phyloP scores from a whole-genome alignment of 805 yeast genomes.

The Pichia phayaonensis region DNA sequence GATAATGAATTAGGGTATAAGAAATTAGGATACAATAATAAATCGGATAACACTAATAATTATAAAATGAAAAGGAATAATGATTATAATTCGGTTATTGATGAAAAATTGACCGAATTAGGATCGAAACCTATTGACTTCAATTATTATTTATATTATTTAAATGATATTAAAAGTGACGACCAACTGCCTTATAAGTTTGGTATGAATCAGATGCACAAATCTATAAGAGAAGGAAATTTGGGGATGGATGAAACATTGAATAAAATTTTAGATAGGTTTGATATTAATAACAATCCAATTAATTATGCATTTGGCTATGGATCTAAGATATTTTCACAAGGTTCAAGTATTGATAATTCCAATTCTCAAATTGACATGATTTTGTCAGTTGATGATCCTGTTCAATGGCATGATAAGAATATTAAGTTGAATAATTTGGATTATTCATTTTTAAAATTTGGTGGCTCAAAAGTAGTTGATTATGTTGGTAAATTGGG shows the following conservation, averaged over 20 bases:
- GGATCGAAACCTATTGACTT: constrained; percentile 29
- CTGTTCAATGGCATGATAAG: constrained; percentile 66
- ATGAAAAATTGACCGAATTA: constrained; percentile 23
- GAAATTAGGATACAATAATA: not conserved
- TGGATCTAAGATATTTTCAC: constrained; percentile 90
- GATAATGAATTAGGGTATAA: not conserved
- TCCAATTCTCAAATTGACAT: constrained; percentile 69
- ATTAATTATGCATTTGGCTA: constrained; percentile 74
- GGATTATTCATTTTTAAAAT: constrained; percentile 69
- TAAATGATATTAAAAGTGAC: constrained; percentile 26
- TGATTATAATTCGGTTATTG: constrained; percentile 9
- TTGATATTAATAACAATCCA: not conserved
- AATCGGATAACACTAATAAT: not conserved
- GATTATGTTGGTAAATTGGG: constrained; percentile 59
- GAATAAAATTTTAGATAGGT: constrained; percentile 15
- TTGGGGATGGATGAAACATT: constrained; percentile 35
- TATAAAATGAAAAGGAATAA: not conserved
- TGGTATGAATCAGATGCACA: constrained; percentile 47
- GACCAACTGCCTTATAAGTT: constrained; percentile 48
- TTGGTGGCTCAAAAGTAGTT: constrained; percentile 52
- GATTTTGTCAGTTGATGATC: constrained; percentile 71
- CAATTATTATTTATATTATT: constrained; percentile 28
- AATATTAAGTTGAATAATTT: constrained; percentile 60
- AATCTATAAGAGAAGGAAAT: constrained; percentile 32
- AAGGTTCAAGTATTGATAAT: constrained; percentile 37